Conservation (phyloP, 2,329 filamentous ascomycete genomes). For the Penicillium verrucosum region DNA sequence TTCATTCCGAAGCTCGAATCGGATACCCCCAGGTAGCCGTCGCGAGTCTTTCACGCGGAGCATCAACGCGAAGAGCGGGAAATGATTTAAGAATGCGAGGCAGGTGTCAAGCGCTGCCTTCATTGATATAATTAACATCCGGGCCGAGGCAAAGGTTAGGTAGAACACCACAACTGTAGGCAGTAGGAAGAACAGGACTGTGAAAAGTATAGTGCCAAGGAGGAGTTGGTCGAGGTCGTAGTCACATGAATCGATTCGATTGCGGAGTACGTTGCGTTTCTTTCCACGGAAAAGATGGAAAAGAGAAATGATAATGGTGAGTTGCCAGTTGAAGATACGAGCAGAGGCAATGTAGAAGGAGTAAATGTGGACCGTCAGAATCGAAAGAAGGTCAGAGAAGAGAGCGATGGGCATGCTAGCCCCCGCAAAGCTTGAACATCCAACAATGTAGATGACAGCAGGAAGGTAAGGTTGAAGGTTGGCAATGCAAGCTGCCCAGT, state of each 20-base stretch:
- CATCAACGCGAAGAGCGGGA: constrained; percentile 96
- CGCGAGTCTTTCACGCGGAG: constrained; percentile 87
- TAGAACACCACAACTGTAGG: constrained; percentile 97
- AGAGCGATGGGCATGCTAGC: constrained; percentile 96
- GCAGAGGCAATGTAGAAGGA: constrained; percentile 97
- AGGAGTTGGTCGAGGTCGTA: constrained; percentile 97
- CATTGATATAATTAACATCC: constrained; percentile 90
- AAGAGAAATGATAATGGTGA: constrained; percentile 93
- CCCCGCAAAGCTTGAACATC: constrained; percentile 90
- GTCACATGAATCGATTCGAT: constrained; percentile 97
- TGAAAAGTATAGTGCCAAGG: constrained; percentile 94
- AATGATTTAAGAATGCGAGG: constrained; percentile 93
- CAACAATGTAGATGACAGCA: constrained; percentile 84
- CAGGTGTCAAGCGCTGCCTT: constrained; percentile 90
- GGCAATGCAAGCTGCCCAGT: constrained; percentile 86
- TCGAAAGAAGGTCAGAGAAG: constrained; percentile 87
- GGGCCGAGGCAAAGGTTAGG: constrained; percentile 86
- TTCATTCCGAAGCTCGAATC: constrained; percentile 82
- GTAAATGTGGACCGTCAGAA: constrained; percentile 93
- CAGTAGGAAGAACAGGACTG: constrained; percentile 87
- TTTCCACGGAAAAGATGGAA: constrained; percentile 98
- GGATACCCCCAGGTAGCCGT: constrained; percentile 85
- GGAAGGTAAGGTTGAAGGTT: constrained; percentile 77
- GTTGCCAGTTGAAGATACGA: constrained; percentile 97
- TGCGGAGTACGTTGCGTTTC: constrained; percentile 93